Evolutionary conservation across 2,329 filamentous ascomycete species (phyloP), one percentile per base, ranked within the genome.

Genomic region (Diaporthe velutina): DNA sequence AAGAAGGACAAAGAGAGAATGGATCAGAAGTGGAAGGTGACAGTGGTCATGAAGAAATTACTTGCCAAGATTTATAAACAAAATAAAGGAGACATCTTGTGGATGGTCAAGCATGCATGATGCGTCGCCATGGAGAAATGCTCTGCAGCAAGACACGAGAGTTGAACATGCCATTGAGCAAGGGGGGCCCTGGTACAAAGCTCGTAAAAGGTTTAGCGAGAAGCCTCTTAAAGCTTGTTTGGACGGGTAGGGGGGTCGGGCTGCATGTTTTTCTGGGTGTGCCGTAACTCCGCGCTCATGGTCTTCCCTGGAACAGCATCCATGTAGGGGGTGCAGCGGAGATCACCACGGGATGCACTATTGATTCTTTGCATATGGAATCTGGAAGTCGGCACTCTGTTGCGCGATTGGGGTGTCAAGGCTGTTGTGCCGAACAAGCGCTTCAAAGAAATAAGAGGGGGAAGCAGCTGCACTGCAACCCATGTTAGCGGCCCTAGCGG

Each of bases 191-290:
- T 28, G 22, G 45, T 38, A 10, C 35, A 38, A 10, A 38, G 13
- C 64, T 68, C 64, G 48, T 68, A 35, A 40, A 54, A 22, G 8
- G 7, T 54, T 40, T 68, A 68, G 64, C 48, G 45, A 52, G 48
- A 30, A 54, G 48, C 64, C 40, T 68, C 22, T 8, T 2, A 40
- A 68, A 4, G 64, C 64, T 68, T 68, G 64, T 68, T 54, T 15
- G 48, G 48, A 40, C 48, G 64, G 48, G 9, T 22, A 22, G 3
- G 15, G 22, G 30, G 42, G n/a, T n/a, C 45, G 7, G 19, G 22
- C 40, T 28, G 45, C 30, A 67, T 45, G 33, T 12, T 19, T 19
- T 67, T 38, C 7, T 52, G 61, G 30, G 30, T 25, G 64, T 25
- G 48, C 33, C 48, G 33, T 13, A 8, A 22, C n/a, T 25, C 64